A percentile compares a stretch with the other conserved stretches of the same genome.
Evolutionary conservation across 306 rosid species (phyloP).

Genomic region (Gynostemma pentaphyllum): DNA sequence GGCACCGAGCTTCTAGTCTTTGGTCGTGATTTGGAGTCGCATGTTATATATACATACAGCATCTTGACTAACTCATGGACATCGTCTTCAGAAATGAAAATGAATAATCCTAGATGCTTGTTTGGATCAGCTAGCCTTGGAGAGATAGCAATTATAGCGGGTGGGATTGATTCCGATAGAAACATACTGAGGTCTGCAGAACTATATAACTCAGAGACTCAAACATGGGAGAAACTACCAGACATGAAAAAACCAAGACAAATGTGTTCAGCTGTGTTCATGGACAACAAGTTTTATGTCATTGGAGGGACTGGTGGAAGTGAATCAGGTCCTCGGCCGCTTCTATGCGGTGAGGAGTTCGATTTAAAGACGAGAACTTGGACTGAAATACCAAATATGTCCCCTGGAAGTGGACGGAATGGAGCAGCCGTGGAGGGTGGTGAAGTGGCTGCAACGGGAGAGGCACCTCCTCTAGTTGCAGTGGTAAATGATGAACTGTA

Average conservation of each 20-base stretch:
- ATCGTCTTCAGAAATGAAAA: constrained; percentile 55
- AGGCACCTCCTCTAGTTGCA: constrained; percentile 86
- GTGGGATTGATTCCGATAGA: constrained; percentile 72
- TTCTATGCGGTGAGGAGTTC: constrained; percentile 68
- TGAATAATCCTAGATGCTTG: constrained; percentile 79
- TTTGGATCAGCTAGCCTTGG: constrained; percentile 86
- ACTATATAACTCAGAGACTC: constrained; percentile 63
- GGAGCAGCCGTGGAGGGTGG: constrained; percentile 19
- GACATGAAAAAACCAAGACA: constrained; percentile 63
- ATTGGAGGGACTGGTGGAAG: constrained; percentile 75
- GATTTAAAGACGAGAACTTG: constrained; percentile 49
- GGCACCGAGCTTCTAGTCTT: constrained; percentile 89
- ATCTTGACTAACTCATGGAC: constrained; percentile 76
- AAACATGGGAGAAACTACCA: constrained; percentile 59
- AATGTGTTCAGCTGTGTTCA: constrained; percentile 83
- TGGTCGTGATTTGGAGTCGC: constrained; percentile 51
- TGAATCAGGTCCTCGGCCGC: constrained; percentile 43
- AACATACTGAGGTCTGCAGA: constrained; percentile 54
- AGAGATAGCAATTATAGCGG: constrained; percentile 75
- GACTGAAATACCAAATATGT: constrained; percentile 71
- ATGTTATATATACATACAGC: constrained; percentile 62
- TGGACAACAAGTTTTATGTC: constrained; percentile 65
- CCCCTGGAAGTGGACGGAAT: constrained; percentile 51
- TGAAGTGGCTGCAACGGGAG: constrained; percentile 53
- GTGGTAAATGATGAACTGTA: constrained; percentile 64